Evolutionary conservation across 208 protist species (phyloP), one percentile per base, ranked within the genome.

Genomic region (Trypanosoma scelopori): DNA sequence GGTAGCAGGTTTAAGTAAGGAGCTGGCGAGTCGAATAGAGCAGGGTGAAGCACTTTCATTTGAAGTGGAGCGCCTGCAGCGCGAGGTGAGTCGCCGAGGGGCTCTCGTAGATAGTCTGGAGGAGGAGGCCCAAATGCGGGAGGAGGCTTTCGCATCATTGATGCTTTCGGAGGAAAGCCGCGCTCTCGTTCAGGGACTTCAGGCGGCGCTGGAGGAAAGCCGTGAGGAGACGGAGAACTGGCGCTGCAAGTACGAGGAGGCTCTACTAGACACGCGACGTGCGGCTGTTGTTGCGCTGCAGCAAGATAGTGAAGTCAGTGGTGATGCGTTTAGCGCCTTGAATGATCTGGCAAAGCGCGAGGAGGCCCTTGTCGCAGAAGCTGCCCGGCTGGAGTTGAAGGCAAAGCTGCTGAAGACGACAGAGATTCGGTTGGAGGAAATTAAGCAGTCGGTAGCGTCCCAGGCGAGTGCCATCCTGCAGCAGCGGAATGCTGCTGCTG

Each of bases 91-190:
- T 46, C 52, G 42, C 11, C 63, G 69, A 25, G 50, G 76, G 41
- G 41, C 67, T 41, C 69, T 75, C 46, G 66, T 89, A 7, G 55
- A 53, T 5, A 72, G 55, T 46, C 61, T 89, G 12, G 83, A 89
- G 65, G 78, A 80, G 43, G 83, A 92, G 53, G 82, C 83, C 0
- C 61, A 43, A 5, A 84, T 77, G 56, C 77, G 86, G 13, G 86
- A 92, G 68, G 81, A 83, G 22, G 82, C 86, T 0, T 82, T 92
- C 23, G 63, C 71, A 27, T 67, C 82, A 6, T 62, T 89, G 20
- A 78, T 89, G 71, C 71, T 92, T 52, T 83, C 83, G 13, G 86
- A 89, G 48, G 83, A 86, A 45, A 79, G 77, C 46, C 81, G 82
- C 50, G 66, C 69, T 18, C 58, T 84, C 18, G 75, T 87, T n/a